Evolutionary conservation across 129 eudicot genomes (phyloP).

Genomic region (Rutidosis leptorrhynchoides): DNA sequence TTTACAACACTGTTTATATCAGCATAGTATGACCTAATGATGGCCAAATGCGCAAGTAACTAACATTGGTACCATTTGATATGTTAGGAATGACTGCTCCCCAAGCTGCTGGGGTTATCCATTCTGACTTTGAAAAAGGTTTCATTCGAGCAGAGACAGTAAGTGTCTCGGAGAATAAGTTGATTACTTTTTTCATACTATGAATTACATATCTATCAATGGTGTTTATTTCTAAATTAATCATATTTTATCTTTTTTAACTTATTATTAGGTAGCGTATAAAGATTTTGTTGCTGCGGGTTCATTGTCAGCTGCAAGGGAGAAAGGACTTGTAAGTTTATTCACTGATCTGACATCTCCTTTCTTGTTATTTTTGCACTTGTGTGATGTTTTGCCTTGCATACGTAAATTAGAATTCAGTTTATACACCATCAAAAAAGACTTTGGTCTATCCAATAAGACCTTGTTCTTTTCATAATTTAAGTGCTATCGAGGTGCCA

Average conservation of each 20-base stretch:
- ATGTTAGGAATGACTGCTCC: slow-evolving; percentile 96
- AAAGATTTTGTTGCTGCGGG: slow-evolving; percentile 91
- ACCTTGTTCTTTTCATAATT: background rate
- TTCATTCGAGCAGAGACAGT: slow-evolving; percentile 98
- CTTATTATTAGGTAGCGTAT: slow-evolving; percentile 66
- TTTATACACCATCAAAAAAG: background rate
- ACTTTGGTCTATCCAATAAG: background rate
- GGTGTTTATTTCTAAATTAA: background rate
- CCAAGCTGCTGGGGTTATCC: slow-evolving; percentile 98
- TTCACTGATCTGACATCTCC: background rate
- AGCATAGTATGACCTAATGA: background rate
- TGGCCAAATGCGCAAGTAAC: slow-evolving; percentile 5
- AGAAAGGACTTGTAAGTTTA: slow-evolving; percentile 88
- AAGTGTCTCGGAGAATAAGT: slow-evolving; percentile 22
- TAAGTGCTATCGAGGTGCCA: background rate
- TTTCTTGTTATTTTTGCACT: slow-evolving; percentile 4
- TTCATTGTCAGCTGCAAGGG: slow-evolving; percentile 87
- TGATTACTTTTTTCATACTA: background rate
- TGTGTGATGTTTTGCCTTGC: background rate
- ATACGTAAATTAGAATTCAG: background rate
- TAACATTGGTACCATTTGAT: slow-evolving; percentile 22
- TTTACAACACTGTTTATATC: too few relatives aligned
- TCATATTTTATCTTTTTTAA: slow-evolving; percentile 4
- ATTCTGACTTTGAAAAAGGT: slow-evolving; percentile 98
- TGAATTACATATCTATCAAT: background rate